Conservation (phyloP, 768 basidiomycete genomes). For the Xanthoconium stramineum region DNA sequence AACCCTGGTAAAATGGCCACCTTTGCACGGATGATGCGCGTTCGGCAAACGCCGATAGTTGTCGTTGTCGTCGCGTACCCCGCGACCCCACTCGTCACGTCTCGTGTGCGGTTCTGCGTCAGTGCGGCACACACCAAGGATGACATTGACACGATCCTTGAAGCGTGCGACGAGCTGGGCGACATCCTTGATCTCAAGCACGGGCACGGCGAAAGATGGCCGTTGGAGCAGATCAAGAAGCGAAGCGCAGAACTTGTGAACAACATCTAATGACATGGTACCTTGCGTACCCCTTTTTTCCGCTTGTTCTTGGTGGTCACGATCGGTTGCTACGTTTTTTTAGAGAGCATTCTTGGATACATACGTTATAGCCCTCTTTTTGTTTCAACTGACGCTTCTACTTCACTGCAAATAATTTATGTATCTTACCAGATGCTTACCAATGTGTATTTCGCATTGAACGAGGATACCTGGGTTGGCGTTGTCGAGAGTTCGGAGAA, state of each 20-base stretch:
- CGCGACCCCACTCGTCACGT: slow-evolving; percentile 85
- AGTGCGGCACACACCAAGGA: slow-evolving; percentile 96
- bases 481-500: not conserved
- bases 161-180: slow-evolving; percentile 91
- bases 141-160: slow-evolving; percentile 83
- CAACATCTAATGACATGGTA: slow-evolving; percentile 15
- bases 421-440: slow-evolving; percentile 17
- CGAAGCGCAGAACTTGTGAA: slow-evolving; percentile 75
- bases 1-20: slow-evolving; percentile 91
- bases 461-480: not conserved
- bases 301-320: not conserved
- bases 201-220: slow-evolving; percentile 68
- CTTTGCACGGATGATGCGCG: slow-evolving; percentile 86
- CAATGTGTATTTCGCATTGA: not conserved
- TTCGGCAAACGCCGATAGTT: slow-evolving; percentile 72
- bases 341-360: slow-evolving; percentile 23
- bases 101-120: slow-evolving; percentile 90
- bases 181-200: slow-evolving; percentile 89
- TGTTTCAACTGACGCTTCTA: slow-evolving; percentile 11
- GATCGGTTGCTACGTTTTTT: slow-evolving; percentile 2
- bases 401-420: slow-evolving; percentile 28
- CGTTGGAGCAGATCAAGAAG: slow-evolving; percentile 66
- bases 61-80: slow-evolving; percentile 90
- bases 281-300: not conserved
- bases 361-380: slow-evolving; percentile 12